phyloP scores from a whole-genome alignment of 495 filamentous ascomycete species.

The Pseudevernia furfuracea region DNA sequence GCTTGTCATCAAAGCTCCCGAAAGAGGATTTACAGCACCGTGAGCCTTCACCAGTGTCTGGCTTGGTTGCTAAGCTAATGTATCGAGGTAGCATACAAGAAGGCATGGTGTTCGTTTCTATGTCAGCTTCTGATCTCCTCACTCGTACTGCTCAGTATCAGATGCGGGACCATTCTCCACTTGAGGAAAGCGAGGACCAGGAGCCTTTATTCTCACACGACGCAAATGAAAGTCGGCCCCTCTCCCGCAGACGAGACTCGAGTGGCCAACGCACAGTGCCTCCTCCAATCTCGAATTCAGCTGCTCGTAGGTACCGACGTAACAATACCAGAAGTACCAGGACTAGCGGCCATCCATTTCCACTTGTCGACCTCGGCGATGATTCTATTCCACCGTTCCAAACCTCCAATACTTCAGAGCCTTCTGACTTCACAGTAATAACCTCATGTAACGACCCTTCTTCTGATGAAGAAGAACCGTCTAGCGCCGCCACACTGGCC shows the following conservation, averaged over 20 bases:
- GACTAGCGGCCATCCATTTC: slow-evolving; percentile 3
- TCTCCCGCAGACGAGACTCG: slow-evolving; percentile 24
- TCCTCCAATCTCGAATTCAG: slow-evolving; percentile 23
- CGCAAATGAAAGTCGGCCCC: slow-evolving; percentile 16
- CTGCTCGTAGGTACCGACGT: slow-evolving; percentile 10
- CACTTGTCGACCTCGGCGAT: background rate
- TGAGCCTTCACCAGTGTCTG: slow-evolving; percentile 41
- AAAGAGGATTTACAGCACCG: slow-evolving; percentile 74
- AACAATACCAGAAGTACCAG: slow-evolving; percentile 4
- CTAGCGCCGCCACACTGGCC: slow-evolving; percentile 29
- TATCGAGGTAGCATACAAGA: slow-evolving; percentile 61
- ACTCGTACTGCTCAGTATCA: slow-evolving; percentile 67
- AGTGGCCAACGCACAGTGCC: slow-evolving; percentile 21
- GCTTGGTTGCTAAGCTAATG: slow-evolving; percentile 3
- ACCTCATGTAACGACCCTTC: slow-evolving; percentile 44
- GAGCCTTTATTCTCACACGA: slow-evolving; percentile 3
- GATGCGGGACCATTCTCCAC: slow-evolving; percentile 51
- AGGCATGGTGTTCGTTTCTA: slow-evolving; percentile 87
- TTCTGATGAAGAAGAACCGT: slow-evolving; percentile 35
- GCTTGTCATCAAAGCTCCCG: slow-evolving; percentile 80
- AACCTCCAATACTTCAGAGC: slow-evolving; percentile 10
- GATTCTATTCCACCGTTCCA: background rate
- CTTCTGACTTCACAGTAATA: slow-evolving; percentile 42
- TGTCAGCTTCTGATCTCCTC: slow-evolving; percentile 70
- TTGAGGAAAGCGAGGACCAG: slow-evolving; percentile 14